Evolutionary conservation across 345 rosid species (phyloP).

Genomic region (Eucalyptus decipiens): DNA sequence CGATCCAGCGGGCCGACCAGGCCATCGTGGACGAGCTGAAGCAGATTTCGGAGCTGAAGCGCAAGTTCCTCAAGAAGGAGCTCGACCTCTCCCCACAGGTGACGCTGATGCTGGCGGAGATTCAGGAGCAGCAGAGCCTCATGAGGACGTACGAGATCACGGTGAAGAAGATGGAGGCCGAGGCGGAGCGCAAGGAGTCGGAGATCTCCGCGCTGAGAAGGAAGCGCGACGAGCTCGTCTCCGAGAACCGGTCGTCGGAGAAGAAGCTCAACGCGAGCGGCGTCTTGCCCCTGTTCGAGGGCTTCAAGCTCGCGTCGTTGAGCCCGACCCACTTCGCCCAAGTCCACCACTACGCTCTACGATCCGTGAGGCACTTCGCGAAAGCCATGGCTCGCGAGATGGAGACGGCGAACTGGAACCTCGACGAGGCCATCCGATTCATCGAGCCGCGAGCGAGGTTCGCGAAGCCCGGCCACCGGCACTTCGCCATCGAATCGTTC

Average conservation of each 20-base stretch:
- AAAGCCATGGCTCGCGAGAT: slow-evolving; percentile 62
- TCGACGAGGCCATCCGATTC: slow-evolving; percentile 55
- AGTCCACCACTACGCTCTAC: slow-evolving; percentile 33
- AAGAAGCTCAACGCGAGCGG: slow-evolving; percentile 66
- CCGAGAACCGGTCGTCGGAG: slow-evolving; percentile 41
- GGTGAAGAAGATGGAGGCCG: slow-evolving; percentile 55
- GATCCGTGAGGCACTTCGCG: slow-evolving; percentile 59
- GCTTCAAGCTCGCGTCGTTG: slow-evolving; percentile 19
- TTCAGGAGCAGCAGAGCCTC: slow-evolving; percentile 92
- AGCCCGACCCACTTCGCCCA: slow-evolving; percentile 42
- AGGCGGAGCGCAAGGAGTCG: slow-evolving; percentile 24
- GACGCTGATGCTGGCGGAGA: slow-evolving; percentile 81
- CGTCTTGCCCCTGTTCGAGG: slow-evolving; percentile 37
- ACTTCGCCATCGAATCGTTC: slow-evolving; percentile 66
- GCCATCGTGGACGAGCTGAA: slow-evolving; percentile 79
- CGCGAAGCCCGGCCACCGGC: slow-evolving; percentile 33
- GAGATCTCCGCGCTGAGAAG: slow-evolving; percentile 19
- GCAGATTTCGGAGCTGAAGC: slow-evolving; percentile 61
- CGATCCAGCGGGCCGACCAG: slow-evolving; percentile 75
- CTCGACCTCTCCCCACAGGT: slow-evolving; percentile 83
- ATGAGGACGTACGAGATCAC: slow-evolving; percentile 82
- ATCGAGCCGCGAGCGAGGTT: slow-evolving; percentile 35
- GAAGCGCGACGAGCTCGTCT: slow-evolving; percentile 14
- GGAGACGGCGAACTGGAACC: slow-evolving; percentile 77
- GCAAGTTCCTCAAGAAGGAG: slow-evolving; percentile 49